These are phyloP conservation scores for Phlegmacium glaucopus DNA, from an alignment of 768 basidiomycete genomes.

Conservation along the genomic window DNA sequence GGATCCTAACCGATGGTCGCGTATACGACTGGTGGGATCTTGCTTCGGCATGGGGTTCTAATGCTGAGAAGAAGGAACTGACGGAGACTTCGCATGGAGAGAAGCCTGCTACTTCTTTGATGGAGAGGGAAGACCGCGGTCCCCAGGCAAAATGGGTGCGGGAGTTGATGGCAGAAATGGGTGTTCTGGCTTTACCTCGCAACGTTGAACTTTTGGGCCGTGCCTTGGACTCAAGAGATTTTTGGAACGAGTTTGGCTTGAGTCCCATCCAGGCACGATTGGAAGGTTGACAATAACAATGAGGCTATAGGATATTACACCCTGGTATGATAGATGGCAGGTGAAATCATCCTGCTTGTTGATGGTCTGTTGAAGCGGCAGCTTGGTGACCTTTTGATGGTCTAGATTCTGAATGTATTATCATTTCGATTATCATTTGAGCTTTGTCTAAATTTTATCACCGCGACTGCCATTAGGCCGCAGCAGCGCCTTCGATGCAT, in stretches of 20 bases:
- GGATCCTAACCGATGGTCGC: slow-evolving; percentile 52
- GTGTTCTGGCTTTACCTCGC: slow-evolving; percentile 51
- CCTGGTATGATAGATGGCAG: too few relatives aligned
- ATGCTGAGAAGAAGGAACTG: not conserved
- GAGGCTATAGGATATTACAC: too few relatives aligned
- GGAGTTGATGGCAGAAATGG: slow-evolving; percentile 53
- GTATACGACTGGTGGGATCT: slow-evolving; percentile 73
- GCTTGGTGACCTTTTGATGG: too few relatives aligned
- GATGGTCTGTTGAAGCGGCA: too few relatives aligned
- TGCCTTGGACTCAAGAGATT: slow-evolving; percentile 57
- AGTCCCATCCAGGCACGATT: slow-evolving; percentile 39
- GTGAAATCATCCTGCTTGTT: too few relatives aligned
- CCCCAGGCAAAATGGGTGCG: slow-evolving; percentile 51
- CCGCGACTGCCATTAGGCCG: too few relatives aligned
- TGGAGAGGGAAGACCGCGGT: slow-evolving; percentile 21
- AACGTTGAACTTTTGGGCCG: slow-evolving; percentile 44
- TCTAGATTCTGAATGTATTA: too few relatives aligned
- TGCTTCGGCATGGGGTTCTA: slow-evolving; percentile 49
- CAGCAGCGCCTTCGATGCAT: too few relatives aligned
- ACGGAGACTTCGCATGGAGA: not conserved
- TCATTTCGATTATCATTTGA: too few relatives aligned
- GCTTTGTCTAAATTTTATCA: too few relatives aligned
- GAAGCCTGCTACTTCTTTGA: not conserved
- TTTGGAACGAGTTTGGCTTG: slow-evolving; percentile 49
- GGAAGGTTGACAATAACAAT: slow-evolving; percentile 10